phyloP scores from a whole-genome alignment of 768 basidiomycete species.

The Mycena rebaudengoi region DNA sequence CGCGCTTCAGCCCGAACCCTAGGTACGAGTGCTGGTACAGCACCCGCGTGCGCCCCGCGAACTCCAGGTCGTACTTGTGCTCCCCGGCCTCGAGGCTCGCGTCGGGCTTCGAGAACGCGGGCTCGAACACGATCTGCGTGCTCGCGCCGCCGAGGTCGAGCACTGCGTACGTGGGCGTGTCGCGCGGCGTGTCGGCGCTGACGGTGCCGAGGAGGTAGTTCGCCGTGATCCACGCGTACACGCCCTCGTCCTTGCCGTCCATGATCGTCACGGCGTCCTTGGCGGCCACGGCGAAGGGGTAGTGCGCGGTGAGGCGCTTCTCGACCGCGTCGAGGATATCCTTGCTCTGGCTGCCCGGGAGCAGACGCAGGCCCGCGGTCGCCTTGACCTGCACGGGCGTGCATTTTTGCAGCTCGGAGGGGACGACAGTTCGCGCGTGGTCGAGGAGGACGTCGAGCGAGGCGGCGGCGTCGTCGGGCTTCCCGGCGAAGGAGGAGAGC shows the following conservation, averaged over 20 bases:
- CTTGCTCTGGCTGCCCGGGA: conserved; percentile 67
- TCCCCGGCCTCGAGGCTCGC: conserved; percentile 74
- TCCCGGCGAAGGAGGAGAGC: conserved; percentile 67
- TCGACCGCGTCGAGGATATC: conserved; percentile 86
- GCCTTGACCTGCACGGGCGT: conserved; percentile 94
- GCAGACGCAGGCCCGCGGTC: conserved; percentile 83
- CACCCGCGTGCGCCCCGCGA: conserved; percentile 74
- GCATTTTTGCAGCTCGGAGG: conserved; percentile 70
- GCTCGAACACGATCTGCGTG: conserved; percentile 98
- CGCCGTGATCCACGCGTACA: conserved; percentile 99
- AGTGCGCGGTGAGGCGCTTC: conserved; percentile 65
- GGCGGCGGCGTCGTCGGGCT: conserved; percentile 76
- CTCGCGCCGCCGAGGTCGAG: conserved; percentile 97
- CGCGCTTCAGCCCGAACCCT: conserved; percentile 94
- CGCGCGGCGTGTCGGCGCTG: conserved; percentile 55
- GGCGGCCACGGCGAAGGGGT: conserved; percentile 67
- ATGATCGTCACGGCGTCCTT: conserved; percentile 83
- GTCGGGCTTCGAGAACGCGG: conserved; percentile 69
- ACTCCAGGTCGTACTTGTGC: conserved; percentile 87
- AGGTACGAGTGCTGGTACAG: conserved; percentile 98
- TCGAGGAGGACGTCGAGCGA: conserved; percentile 83
- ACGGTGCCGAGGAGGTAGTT: conserved; percentile 90
- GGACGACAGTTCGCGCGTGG: conserved; percentile 83
- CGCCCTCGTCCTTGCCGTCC: conserved; percentile 96
- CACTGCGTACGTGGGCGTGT: conserved; percentile 79